Conservation (phyloP, 192 early-diverging fungal genomes). For the Spizellomyces sp. region DNA sequence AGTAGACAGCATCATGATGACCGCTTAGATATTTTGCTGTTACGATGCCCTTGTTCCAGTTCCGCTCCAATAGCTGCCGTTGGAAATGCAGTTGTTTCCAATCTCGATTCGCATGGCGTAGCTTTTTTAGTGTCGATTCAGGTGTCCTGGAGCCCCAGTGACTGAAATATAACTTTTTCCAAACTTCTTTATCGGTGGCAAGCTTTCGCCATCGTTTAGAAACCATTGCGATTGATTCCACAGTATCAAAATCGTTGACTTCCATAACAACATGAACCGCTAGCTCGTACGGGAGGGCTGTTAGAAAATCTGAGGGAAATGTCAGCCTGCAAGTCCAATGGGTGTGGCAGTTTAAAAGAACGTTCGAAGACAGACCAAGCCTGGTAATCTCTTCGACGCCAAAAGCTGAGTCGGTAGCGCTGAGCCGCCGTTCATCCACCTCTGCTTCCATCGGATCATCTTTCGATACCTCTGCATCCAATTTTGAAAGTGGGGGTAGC, state of each 20-base stretch:
- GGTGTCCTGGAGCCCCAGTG: conserved; percentile 17
- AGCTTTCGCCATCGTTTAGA: conserved; percentile 43
- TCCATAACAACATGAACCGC: conserved; percentile 39
- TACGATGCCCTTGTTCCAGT: conserved; percentile 61
- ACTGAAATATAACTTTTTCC: conserved; percentile 36
- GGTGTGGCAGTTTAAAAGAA: background rate
- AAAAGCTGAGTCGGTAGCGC: conserved; percentile 58
- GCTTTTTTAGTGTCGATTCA: background rate
- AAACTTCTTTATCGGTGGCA: conserved; percentile 44
- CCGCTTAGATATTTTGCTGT: conserved; percentile 36
- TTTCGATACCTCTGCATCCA: too few species aligned
- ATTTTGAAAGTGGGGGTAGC: too few species aligned
- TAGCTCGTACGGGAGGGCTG: conserved; percentile 46
- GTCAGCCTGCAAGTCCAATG: background rate
- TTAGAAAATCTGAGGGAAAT: conserved; percentile 37
- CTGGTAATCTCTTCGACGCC: conserved; percentile 32
- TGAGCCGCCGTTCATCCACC: conserved; percentile 32
- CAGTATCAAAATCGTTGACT: conserved; percentile 47
- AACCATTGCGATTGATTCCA: conserved; percentile 51
- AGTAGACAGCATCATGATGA: conserved; percentile 59
- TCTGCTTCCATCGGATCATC: too few species aligned
- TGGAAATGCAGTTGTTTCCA: conserved; percentile 46
- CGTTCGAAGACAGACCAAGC: conserved; percentile 14
- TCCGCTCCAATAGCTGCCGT: conserved; percentile 36
- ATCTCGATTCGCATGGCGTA: background rate